Conservation (phyloP, 177 flowering plant species). For the Tripterygium wilfordii region DNA sequence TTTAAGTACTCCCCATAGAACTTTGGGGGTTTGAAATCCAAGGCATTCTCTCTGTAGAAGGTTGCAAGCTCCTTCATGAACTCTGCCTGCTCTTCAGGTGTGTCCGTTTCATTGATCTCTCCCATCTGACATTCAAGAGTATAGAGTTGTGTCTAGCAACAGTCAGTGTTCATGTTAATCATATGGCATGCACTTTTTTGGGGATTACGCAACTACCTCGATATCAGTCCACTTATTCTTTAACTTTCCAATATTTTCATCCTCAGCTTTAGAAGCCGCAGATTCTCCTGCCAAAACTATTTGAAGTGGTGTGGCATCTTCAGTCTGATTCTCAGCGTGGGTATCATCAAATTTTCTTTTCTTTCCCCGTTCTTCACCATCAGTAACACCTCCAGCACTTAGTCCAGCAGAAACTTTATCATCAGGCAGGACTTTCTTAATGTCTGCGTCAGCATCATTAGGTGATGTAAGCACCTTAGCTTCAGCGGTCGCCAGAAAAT, state of each 20-base stretch:
- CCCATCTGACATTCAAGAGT: slow-evolving; percentile 17
- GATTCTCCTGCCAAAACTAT: slow-evolving; percentile 1
- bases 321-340: slow-evolving; percentile 4
- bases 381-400: not conserved
- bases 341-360: slow-evolving; percentile 3
- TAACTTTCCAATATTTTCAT: slow-evolving; percentile 4
- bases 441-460: slow-evolving; percentile 1
- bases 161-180: not conserved
- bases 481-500: not conserved
- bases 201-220: slow-evolving; percentile 9
- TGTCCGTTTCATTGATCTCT: slow-evolving; percentile 26
- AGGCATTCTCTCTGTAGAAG: slow-evolving; percentile 53
- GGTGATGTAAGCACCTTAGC: slow-evolving; percentile 6
- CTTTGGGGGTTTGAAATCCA: slow-evolving; percentile 87
- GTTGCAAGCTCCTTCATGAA: slow-evolving; percentile 65
- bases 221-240: slow-evolving; percentile 13
- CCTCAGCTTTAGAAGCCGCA: slow-evolving; percentile 6
- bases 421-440: slow-evolving; percentile 2
- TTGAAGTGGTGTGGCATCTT: slow-evolving; percentile 10
- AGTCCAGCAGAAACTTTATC: not conserved
- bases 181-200: not conserved
- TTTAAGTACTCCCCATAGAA: slow-evolving; percentile 83
- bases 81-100: slow-evolving; percentile 55
- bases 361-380: not conserved
- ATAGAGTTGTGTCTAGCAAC: too few species aligned